phyloP scores from a whole-genome alignment of 345 rosid species.

The Raphanus sativus region DNA sequence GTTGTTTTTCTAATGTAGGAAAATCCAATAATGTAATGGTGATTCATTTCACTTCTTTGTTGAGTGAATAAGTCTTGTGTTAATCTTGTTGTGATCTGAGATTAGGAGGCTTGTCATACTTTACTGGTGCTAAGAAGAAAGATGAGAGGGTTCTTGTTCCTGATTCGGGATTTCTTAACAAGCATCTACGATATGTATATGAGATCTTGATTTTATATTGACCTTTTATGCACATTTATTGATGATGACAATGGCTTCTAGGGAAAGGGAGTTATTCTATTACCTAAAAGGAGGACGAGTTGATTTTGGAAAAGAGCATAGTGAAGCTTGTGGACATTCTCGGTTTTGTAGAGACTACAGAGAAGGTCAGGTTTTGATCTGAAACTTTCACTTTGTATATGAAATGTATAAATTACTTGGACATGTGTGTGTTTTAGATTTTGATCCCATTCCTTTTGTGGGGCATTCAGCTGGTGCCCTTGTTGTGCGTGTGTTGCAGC shows the following conservation, averaged over 20 bases:
- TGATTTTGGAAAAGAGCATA: slow-evolving; percentile 94
- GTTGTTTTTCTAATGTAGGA: neutral
- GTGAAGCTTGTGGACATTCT: slow-evolving; percentile 82
- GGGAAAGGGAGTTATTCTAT: slow-evolving; percentile 92
- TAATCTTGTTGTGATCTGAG: slow-evolving; percentile 41
- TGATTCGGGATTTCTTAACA: slow-evolving; percentile 93
- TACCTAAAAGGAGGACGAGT: slow-evolving; percentile 92
- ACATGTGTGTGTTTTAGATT: slow-evolving; percentile 7
- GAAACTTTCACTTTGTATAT: neutral
- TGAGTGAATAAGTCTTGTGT: no score
- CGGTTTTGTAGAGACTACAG: slow-evolving; percentile 81
- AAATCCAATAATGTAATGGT: slow-evolving; percentile 29
- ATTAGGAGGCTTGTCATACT: slow-evolving; percentile 88
- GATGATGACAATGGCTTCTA: slow-evolving; percentile 18
- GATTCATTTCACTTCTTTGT: slow-evolving; percentile 8
- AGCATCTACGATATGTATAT: slow-evolving; percentile 82
- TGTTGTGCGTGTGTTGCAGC: slow-evolving; percentile 95
- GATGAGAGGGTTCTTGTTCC: slow-evolving; percentile 96
- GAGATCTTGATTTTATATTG: neutral
- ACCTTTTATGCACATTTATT: neutral
- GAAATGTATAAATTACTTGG: slow-evolving; percentile 10
- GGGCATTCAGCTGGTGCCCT: slow-evolving; percentile 99
- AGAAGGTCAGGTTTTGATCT: slow-evolving; percentile 50
- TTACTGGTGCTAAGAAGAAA: slow-evolving; percentile 97
- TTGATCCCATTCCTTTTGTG: slow-evolving; percentile 76